These are phyloP conservation scores for Oryza meyeriana DNA, from an alignment of 176 grass and related monocot genomes.

Conservation along the genomic window DNA sequence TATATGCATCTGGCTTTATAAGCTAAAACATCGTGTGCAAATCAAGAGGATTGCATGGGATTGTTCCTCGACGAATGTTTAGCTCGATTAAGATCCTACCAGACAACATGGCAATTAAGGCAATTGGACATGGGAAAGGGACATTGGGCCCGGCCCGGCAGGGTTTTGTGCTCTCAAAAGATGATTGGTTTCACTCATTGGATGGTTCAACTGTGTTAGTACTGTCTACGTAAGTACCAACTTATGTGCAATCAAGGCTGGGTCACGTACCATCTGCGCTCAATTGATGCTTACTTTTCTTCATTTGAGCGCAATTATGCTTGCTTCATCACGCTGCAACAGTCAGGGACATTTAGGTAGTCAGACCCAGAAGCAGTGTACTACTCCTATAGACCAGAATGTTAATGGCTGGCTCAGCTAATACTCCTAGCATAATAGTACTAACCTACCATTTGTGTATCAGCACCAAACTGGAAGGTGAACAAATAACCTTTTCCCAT, in stretches of 20 bases:
- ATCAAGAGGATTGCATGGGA: neutral
- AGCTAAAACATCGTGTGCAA: neutral
- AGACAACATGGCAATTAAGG: neutral
- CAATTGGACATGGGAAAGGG: neutral
- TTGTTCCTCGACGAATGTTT: neutral
- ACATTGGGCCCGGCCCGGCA: neutral
- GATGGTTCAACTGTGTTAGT: neutral
- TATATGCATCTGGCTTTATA: too few relatives aligned
- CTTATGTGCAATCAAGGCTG: neutral
- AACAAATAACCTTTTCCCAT: neutral
- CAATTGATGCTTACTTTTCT: neutral
- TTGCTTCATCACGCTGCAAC: neutral
- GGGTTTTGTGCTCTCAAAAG: neutral
- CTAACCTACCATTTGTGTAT: neutral
- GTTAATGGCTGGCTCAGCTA: neutral
- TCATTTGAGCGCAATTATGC: neutral
- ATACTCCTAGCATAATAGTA: neutral
- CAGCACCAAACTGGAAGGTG: neutral
- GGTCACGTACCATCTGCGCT: neutral
- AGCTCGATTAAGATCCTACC: neutral
- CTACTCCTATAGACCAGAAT: neutral
- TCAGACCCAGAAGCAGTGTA: neutral
- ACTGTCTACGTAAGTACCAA: neutral
- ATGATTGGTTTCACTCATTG: neutral
- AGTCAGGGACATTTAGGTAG: neutral